Evolutionary conservation across 2,329 filamentous ascomycete genomes (phyloP), one percentile per base, ranked within the genome.

Genomic region (Ophiostoma novo-ulmi): DNA sequence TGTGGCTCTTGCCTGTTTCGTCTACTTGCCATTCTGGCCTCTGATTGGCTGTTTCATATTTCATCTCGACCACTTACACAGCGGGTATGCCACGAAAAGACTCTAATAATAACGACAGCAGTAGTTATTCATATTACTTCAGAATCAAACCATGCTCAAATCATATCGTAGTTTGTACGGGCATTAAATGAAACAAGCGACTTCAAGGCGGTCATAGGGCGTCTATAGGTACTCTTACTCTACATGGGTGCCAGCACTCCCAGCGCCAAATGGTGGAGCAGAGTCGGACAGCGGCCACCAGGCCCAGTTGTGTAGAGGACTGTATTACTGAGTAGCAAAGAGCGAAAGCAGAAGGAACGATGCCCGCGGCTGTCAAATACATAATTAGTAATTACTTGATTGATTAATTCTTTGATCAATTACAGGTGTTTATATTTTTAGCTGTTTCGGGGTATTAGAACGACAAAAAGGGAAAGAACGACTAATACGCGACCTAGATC

Each of bases 401-500:
- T 26, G n/a, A 31, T n/a, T 26, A 5, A 26, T 31, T 31, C 31
- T 31, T 31, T 31, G 31, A 31, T 31, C 31, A 31, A 31, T 31
- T 31, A 31, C 31, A 31, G 31, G 3, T 31, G 31, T 31, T 13
- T 58, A 26, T 58, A 58, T 58, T 58, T 58, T 58, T 58, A 58
- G 52, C n/a, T 26, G 52, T 58, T 58, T 58, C 58, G 58, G 58
- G 5, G 58, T 36, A 48, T 31, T 63, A 35, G 58, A 8, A 14
- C 26, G 44, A 41, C 22, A 26, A 41, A 63, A 35, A 39, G 10
- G 35, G 20, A n/a, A 66, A 36, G 26, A 64, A 58, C n/a, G 22
- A 58, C n/a, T 22, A 58, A 31, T 14, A 63, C 58, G 61, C 55
- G 68, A 61, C 69, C 55, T 44, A 39, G 44, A 69, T 67, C 70